A percentile compares a stretch with the other conserved stretches of the same genome.
These are phyloP conservation scores for Pseudogymnoascus sp. DNA, from an alignment of 2,329 filamentous ascomycete species.

Conservation along the genomic window DNA sequence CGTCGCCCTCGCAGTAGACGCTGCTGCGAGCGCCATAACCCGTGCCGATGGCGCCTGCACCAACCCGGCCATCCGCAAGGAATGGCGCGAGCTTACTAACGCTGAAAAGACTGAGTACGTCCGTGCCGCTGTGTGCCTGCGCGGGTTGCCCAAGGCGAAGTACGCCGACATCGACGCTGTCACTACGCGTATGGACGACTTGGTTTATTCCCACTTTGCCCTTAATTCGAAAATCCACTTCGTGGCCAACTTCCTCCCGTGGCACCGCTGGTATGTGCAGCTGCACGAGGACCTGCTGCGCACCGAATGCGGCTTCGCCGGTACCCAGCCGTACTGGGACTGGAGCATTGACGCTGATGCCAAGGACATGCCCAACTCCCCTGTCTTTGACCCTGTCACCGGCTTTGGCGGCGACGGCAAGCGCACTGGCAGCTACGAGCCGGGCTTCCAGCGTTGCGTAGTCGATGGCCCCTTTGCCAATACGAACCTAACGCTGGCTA, in stretches of 20 bases:
- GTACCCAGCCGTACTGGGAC: constrained; percentile 31
- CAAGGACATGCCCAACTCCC: constrained; percentile 17
- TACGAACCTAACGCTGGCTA: constrained; percentile 15
- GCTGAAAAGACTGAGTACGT: constrained; percentile 12
- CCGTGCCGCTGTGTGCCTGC: constrained; percentile 12
- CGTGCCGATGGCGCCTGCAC: not conserved
- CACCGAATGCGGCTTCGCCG: constrained; percentile 28
- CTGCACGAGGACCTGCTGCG: constrained; percentile 28
- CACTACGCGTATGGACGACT: constrained; percentile 17
- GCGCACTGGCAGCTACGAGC: constrained; percentile 19
- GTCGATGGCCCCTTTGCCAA: not conserved
- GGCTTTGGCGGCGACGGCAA: constrained; percentile 29
- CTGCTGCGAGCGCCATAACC: not conserved
- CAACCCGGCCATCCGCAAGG: constrained; percentile 10
- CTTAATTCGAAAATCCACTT: constrained; percentile 19
- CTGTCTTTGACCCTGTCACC: constrained; percentile 27
- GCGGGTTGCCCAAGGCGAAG: not conserved
- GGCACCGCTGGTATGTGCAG: constrained; percentile 29
- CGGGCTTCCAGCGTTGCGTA: not conserved
- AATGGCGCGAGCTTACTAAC: constrained; percentile 10
- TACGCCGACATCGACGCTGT: constrained; percentile 15
- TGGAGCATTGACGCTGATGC: constrained; percentile 22
- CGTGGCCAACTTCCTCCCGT: constrained; percentile 30
- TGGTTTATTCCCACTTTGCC: constrained; percentile 16
- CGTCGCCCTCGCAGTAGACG: not conserved